Base-by-base conservation (phyloP, 257 asterid species). In the Primulina eburnea region DNA sequence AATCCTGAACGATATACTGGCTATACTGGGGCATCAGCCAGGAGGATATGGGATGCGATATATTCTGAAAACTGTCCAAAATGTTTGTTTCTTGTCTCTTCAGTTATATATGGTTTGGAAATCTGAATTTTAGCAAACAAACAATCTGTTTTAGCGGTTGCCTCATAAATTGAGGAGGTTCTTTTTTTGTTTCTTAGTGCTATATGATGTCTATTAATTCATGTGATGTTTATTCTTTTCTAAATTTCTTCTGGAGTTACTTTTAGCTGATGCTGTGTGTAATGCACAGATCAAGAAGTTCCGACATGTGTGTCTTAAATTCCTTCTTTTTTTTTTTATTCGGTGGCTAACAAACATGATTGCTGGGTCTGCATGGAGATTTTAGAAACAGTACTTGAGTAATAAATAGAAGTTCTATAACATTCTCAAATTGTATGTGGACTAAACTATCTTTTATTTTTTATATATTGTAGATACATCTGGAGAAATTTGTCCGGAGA, bases 1-100 rank as follows among this genome's bases (percentile, higher is more conserved):
- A 92, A 92, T 77, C 98, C 98, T 11, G 97, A 92, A 81, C 85
- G 98, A 28, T 92, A 88, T 73, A 92, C 98, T 1, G 98, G 98
- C 64, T 92, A 92, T 72, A 87, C 89, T 34, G 98, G 98, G 64
- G 88, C 92, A 76, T 87, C 98, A 9, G 98, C 98, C 53, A 79
- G 95, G 67, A 88, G 98, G 81, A 92, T 92, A 76, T 92, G 98
- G 98, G 96, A 90, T 76, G 97, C 97, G 38, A 52, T 88, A 24
- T 92, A 92, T 77, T 88, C 98, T 7, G 98, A 89, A 82, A 92
- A 92, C 53, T 89, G 98, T 71, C 97, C 90, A 64, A 87, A 90
- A 85, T 88, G 98, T 88, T 68, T 82, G 98, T 81, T 62, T 58
- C 70, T 68, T 56, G 21, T 68, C 64, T 65, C 47, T 57, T 56